A percentile compares a stretch with the other conserved stretches of the same genome.
phyloP scores from a whole-genome alignment of 257 asterid species.

The Solanum lignicaule region DNA sequence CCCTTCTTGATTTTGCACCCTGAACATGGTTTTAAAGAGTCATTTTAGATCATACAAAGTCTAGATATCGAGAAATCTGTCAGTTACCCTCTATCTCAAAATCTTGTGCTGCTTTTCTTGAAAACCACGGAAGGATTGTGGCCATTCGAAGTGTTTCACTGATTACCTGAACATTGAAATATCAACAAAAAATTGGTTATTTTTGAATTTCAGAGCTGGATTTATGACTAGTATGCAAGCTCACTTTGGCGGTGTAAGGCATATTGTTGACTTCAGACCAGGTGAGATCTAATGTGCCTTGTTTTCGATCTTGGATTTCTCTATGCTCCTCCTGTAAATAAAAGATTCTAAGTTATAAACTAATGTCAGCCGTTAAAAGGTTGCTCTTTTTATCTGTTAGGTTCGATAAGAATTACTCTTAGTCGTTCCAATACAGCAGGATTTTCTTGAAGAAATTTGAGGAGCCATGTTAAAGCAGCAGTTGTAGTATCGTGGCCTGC shows the following conservation, averaged over 20 bases:
- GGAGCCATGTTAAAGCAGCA: constrained; percentile 75
- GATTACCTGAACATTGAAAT: constrained; percentile 36
- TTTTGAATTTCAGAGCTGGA: neutral
- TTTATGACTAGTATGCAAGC: constrained; percentile 1
- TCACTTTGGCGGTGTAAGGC: constrained; percentile 70
- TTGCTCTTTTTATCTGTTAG: neutral
- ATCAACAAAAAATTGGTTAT: neutral
- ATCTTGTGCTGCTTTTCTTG: constrained; percentile 88
- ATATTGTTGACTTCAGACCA: constrained; percentile 75
- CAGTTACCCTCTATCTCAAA: constrained; percentile 63
- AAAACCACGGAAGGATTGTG: constrained; percentile 77
- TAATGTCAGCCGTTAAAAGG: neutral
- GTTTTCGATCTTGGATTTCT: constrained; percentile 36
- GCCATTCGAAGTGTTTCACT: constrained; percentile 79
- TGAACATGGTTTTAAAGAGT: neutral
- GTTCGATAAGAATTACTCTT: constrained; percentile 32
- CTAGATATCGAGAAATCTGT: neutral
- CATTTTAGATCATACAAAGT: neutral
- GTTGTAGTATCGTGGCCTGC: constrained; percentile 94
- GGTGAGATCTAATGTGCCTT: constrained; percentile 44
- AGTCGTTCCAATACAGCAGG: constrained; percentile 52
- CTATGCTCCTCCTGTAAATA: constrained; percentile 61
- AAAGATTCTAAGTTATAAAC: neutral
- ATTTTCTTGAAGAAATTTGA: constrained; percentile 67
- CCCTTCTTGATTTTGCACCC: constrained; percentile 65